Percentiles rank a stretch among this genome's conserved stretches.
These are phyloP conservation scores for Phytophthora citricola DNA, from an alignment of 352 stramenopile genomes.

Conservation along the genomic window DNA sequence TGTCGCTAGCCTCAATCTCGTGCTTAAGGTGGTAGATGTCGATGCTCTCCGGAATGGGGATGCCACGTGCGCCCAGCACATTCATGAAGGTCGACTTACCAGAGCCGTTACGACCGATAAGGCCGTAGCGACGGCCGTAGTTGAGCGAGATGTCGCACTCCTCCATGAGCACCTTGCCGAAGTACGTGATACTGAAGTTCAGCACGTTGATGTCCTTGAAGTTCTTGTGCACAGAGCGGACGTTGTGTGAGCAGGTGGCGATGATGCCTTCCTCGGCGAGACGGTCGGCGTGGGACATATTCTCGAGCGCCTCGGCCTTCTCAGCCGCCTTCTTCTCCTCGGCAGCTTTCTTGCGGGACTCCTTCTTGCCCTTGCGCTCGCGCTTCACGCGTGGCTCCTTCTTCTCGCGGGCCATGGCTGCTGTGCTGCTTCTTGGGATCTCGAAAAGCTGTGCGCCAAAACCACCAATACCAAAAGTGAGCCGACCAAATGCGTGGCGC, in stretches of 20 bases:
- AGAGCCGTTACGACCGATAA: conserved; percentile 97
- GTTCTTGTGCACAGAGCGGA: conserved; percentile 93
- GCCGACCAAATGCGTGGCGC: conserved; percentile 22
- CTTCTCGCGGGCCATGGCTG: conserved; percentile 35
- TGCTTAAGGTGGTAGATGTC: conserved; percentile 98
- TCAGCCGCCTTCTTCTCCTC: conserved; percentile 84
- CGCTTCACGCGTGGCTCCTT: conserved; percentile 78
- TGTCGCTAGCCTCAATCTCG: conserved; percentile 95
- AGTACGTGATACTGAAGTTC: conserved; percentile 97
- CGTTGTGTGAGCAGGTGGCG: conserved; percentile 95
- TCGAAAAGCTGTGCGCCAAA: conserved; percentile 33
- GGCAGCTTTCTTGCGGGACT: conserved; percentile 73
- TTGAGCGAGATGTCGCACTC: conserved; percentile 97
- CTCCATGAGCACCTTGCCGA: conserved; percentile 96
- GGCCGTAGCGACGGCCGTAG: conserved; percentile 97
- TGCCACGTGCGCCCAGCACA: conserved; percentile 93
- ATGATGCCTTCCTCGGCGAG: conserved; percentile 95
- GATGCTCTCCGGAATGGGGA: conserved; percentile 96
- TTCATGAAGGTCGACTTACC: conserved; percentile 98
- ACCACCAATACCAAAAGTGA: conserved; percentile 43
- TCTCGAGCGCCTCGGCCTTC: conserved; percentile 61
- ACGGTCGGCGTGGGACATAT: conserved; percentile 87
- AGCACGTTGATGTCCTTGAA: conserved; percentile 98
- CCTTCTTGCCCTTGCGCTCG: conserved; percentile 83
- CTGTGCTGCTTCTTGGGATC: conserved; percentile 15